Evolutionary conservation across 352 stramenopile genomes (phyloP), one percentile per base, ranked within the genome.

Genomic region (Globisporangium camurandrum): DNA sequence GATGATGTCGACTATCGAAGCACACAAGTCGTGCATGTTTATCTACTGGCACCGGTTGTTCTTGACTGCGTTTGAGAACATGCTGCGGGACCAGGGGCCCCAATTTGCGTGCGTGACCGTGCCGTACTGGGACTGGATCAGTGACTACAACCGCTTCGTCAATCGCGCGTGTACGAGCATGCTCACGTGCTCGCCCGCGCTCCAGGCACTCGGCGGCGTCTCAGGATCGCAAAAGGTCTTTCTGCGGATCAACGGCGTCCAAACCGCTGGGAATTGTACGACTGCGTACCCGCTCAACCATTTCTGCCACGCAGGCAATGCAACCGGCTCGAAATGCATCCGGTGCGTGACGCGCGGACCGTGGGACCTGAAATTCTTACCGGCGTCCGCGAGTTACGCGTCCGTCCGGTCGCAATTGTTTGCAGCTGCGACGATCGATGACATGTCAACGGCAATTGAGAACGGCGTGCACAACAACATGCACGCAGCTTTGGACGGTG

Each of bases 111-210:
- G 83, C 55, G 61, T 92, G 26, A 92, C 83, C 12, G 45, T 93
- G 19, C 83, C 80, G 33, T 90, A 88, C 56, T 93, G 73, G 69
- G 83, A 93, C 64, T 87, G 69, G 58, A 57, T 89, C 11, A 73
- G 62, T 4, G 74, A 70, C 20, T 68, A 77, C 45, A 71, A 64
- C 43, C 60, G 61, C 3, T 57, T 64, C 6, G 39, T 58, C 7
- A 65, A 62, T 7, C 62, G 69, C 12, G 33, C 63, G 3, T 93
- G 79, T 50, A 49, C 43, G 3, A 73, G 44, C 19, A 55, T 93
- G 6, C 52, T 60, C 30, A 44, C 49, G 16, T 93, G 82, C 49
- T 81, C 51, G 49, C 17, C 26, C 59, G 40, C 43, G 45, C 64
- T 60, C 31, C 88, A 77, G 0, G 68, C 64, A 4, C 62, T 76